phyloP scores from a whole-genome alignment of 2,329 filamentous ascomycete species.

The Hirsutella minnesotensis region DNA sequence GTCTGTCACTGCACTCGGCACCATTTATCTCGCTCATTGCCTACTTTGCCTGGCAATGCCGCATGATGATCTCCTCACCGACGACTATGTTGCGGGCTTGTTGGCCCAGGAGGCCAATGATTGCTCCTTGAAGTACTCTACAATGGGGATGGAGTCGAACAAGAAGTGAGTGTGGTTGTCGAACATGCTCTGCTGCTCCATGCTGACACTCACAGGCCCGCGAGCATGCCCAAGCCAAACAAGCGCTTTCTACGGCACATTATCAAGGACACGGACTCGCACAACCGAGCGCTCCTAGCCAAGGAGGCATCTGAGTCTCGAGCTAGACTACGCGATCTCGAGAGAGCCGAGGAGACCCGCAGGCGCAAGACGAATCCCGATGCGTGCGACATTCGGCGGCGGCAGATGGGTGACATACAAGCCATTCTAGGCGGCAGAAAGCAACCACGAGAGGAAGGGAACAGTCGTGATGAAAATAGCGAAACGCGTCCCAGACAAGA shows the following conservation, averaged over 20 bases:
- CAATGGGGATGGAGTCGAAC: constrained; percentile 51
- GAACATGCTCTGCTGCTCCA: no score
- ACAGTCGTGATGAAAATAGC: constrained; percentile 10
- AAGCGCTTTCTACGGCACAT: constrained; percentile 81
- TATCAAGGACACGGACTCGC: constrained; percentile 74
- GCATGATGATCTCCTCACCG: constrained; percentile 45
- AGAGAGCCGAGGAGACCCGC: constrained; percentile 33
- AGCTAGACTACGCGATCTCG: constrained; percentile 54
- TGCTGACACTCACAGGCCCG: constrained; percentile 33
- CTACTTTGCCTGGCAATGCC: constrained; percentile 18
- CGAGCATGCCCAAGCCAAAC: constrained; percentile 73
- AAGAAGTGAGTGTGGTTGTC: background rate
- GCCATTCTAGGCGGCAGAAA: constrained; percentile 41
- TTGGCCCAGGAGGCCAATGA: constrained; percentile 69
- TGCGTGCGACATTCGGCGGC: constrained; percentile 38
- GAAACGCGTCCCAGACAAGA: background rate
- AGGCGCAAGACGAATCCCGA: constrained; percentile 31
- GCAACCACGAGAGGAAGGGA: constrained; percentile 14
- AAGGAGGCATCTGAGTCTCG: constrained; percentile 74
- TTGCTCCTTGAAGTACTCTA: constrained; percentile 60
- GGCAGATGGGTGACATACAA: constrained; percentile 49
- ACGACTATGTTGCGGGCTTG: constrained; percentile 72
- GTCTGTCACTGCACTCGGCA: no score
- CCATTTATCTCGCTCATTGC: background rate
- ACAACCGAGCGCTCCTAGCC: constrained; percentile 77